phyloP scores from a whole-genome alignment of 1,284 basidiomycete species.

The Omphalotus olearius region DNA sequence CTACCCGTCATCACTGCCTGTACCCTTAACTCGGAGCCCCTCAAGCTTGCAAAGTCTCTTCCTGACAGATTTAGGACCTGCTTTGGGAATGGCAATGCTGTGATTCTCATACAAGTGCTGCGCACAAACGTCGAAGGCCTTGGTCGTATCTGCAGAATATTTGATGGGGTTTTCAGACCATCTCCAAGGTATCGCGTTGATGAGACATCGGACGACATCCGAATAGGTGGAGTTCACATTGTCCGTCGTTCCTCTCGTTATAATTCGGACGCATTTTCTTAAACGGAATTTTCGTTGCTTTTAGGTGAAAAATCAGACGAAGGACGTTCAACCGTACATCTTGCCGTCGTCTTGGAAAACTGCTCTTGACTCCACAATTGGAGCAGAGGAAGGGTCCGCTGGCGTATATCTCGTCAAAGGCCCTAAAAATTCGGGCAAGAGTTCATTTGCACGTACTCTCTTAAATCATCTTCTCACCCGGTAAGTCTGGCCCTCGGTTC shows the following conservation, averaged over 20 bases:
- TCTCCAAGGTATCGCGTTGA: slow-evolving; percentile 18
- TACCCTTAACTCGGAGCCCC: slow-evolving; percentile 18
- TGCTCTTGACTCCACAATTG: slow-evolving; percentile 32
- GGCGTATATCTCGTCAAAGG: slow-evolving; percentile 69
- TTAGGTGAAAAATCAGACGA: slow-evolving; percentile 37
- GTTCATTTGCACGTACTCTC: slow-evolving; percentile 74
- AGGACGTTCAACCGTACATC: slow-evolving; percentile 43
- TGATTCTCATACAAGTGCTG: slow-evolving; percentile 53
- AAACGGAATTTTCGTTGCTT: neutral
- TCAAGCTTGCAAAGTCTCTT: slow-evolving; percentile 16
- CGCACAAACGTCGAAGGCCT: slow-evolving; percentile 59
- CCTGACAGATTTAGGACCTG: slow-evolving; percentile 23
- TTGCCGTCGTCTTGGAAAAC: slow-evolving; percentile 56
- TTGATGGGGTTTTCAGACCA: slow-evolving; percentile 54
- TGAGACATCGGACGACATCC: slow-evolving; percentile 23
- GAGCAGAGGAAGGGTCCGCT: neutral
- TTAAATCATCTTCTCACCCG: slow-evolving; percentile 66
- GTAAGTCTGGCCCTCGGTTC: slow-evolving; percentile 32
- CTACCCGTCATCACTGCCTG: slow-evolving; percentile 48
- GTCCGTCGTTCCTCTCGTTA: slow-evolving; percentile 35
- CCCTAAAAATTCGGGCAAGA: slow-evolving; percentile 86
- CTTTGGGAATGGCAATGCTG: slow-evolving; percentile 24
- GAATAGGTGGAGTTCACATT: slow-evolving; percentile 49
- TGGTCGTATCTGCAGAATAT: slow-evolving; percentile 55
- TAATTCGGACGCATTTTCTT: neutral